Evolutionary conservation across 1,284 basidiomycete genomes (phyloP), one percentile per base, ranked within the genome.

Genomic region (Ustilago hordei): DNA sequence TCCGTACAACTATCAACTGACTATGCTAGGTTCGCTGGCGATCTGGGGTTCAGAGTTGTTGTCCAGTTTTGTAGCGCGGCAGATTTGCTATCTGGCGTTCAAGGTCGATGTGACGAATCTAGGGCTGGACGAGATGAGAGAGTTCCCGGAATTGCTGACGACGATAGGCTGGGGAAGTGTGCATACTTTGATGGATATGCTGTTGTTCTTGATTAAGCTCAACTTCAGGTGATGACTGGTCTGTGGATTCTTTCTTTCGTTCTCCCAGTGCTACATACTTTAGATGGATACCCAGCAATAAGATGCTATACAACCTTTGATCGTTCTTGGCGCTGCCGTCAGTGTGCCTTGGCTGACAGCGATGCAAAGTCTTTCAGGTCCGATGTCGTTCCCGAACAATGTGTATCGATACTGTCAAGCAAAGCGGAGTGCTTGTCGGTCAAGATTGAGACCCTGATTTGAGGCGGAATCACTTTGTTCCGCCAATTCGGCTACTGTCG

Each of bases 1-100:
- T 74, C 89, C 89, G 3, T 90, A 90, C 83, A 90, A 89, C n/a
- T 90, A 89, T 74, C 85, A 85, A 32, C 83, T 90, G 54, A 90
- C 89, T 0, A 88, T 89, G 65, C 84, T 87, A 8, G 89, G 89
- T 12, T 89, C 88, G 7, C 81, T 88, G 11, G 87, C 88, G 11
- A 89, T 90, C 60, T 90, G 89, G 89, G 88, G 87, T 11, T 84
- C 87, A 9, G 89, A 90, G 78, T 82, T 90, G 6, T 54, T 87
- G n/a, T 87, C 86, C 55, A 87, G 87, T 12, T 88, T 88, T 63
- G 79, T 89, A 12, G 89, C 89, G 2, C 41, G 61, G 7, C 79
- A 85, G 60, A 84, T 89, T 39, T 89, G 89, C 82, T 80, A 83
- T 36, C 57, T 84, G 6, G 82, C 86, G 1, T 89, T 88, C 72